phyloP scores from a whole-genome alignment of 441 rosid species.

The Pelargonium fulgidum region DNA sequence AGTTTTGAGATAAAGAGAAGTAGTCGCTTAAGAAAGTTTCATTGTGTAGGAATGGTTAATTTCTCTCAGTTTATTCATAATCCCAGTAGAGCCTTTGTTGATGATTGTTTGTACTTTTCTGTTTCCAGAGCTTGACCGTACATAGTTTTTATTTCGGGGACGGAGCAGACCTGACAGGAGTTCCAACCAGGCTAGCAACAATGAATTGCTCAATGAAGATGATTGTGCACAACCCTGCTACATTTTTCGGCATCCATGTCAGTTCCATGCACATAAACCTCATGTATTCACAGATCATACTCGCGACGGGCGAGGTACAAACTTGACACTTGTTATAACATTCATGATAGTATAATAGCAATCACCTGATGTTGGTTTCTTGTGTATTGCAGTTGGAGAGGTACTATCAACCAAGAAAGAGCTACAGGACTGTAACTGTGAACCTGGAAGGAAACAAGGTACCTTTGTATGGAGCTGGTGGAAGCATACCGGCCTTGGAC shows the following conservation, averaged over 20 bases:
- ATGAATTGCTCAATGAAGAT: slow-evolving; percentile 36
- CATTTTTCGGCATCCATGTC: slow-evolving; percentile 54
- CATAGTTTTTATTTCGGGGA: slow-evolving; percentile 43
- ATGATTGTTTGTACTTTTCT: background rate
- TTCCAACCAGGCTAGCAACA: slow-evolving; percentile 48
- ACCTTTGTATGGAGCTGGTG: slow-evolving; percentile 60
- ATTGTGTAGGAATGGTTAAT: no score
- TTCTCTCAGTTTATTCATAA: no score
- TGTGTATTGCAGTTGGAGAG: slow-evolving; percentile 29
- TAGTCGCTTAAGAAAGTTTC: no score
- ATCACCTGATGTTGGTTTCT: background rate
- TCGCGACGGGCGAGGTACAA: slow-evolving; percentile 34
- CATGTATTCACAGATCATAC: slow-evolving; percentile 37
- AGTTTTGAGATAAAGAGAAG: no score
- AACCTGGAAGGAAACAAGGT: slow-evolving; percentile 41
- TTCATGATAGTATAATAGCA: no score
- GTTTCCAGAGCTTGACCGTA: slow-evolving; percentile 36
- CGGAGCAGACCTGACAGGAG: slow-evolving; percentile 47
- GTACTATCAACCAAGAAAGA: slow-evolving; percentile 49
- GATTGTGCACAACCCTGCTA: slow-evolving; percentile 44
- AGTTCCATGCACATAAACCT: slow-evolving; percentile 34
- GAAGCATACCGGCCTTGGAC: slow-evolving; percentile 36
- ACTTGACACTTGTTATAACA: no score
- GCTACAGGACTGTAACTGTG: slow-evolving; percentile 32
- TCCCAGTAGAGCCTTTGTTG: no score